Evolutionary conservation across 192 early-diverging fungal species (phyloP).

Genomic region (Coemansia sp.): DNA sequence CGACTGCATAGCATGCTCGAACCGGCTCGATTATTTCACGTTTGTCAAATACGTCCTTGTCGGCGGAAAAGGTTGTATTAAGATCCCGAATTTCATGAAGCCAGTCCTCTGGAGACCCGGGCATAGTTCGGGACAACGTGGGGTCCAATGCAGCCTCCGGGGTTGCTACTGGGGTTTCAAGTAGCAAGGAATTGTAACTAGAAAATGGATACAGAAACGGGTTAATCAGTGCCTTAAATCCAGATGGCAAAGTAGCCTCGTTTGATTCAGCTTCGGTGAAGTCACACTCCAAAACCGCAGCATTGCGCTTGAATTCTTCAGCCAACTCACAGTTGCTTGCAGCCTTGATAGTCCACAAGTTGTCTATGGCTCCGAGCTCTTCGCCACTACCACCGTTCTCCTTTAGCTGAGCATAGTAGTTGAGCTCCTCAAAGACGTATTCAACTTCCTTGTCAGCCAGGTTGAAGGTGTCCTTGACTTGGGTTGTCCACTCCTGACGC

Average conservation of each 20-base stretch:
- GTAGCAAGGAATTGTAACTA: not conserved
- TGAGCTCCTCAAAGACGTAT: conserved; percentile 34
- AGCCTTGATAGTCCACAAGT: conserved; percentile 7
- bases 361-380: conserved; percentile 41
- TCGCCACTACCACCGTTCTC: conserved; percentile 6
- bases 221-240: not conserved
- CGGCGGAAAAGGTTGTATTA: not conserved
- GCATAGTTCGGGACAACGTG: not conserved
- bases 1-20: not conserved
- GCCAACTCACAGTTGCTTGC: not conserved
- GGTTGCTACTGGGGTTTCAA: not conserved
- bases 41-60: not conserved
- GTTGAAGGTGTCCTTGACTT: not conserved
- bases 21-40: conserved; percentile 13
- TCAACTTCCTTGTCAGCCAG: conserved; percentile 25
- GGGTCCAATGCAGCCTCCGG: not conserved
- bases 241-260: not conserved
- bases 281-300: not conserved
- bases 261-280: not conserved
- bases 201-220: not conserved
- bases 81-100: not conserved
- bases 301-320: not conserved
- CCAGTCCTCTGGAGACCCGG: not conserved
- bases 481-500: not conserved
- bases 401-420: conserved; percentile 25